Evolutionary conservation across 2,329 filamentous ascomycete genomes (phyloP).

Genomic region (Ceratocystiopsis sp.): DNA sequence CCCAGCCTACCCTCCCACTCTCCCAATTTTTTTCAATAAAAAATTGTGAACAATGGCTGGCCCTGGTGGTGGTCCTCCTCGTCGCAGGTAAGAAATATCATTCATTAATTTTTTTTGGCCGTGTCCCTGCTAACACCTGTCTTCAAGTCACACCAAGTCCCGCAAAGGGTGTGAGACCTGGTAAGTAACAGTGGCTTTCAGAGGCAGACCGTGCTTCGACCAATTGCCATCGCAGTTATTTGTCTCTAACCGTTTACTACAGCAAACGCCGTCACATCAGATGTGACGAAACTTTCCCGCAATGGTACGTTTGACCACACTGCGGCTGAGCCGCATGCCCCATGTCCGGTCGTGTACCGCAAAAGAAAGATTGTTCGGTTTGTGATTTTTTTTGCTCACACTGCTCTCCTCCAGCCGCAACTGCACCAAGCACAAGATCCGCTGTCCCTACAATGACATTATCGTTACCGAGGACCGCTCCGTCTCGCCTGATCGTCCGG

Average conservation of each 20-base stretch:
- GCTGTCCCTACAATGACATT: slow-evolving; percentile 93
- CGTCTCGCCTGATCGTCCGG: slow-evolving; percentile 43
- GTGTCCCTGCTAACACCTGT: no score
- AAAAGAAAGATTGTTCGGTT: slow-evolving; percentile 10
- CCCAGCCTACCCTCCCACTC: no score
- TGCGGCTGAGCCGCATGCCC: background rate
- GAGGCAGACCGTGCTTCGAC: no score
- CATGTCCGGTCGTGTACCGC: background rate
- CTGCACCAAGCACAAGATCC: slow-evolving; percentile 97
- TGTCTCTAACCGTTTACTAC: slow-evolving; percentile 7
- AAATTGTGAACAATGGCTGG: slow-evolving; percentile 54
- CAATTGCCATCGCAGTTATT: background rate
- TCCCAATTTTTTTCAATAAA: no score
- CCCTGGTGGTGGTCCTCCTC: slow-evolving; percentile 83
- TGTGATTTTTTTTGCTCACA: background rate
- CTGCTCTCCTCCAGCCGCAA: slow-evolving; percentile 49
- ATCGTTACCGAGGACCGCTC: slow-evolving; percentile 48
- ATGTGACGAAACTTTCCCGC: slow-evolving; percentile 93
- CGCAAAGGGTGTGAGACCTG: slow-evolving; percentile 96
- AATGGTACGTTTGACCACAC: slow-evolving; percentile 50
- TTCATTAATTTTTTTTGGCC: background rate
- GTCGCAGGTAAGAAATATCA: slow-evolving; percentile 35
- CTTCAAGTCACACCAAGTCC: slow-evolving; percentile 83
- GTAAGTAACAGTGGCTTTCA: slow-evolving; percentile 18
- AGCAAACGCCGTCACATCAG: slow-evolving; percentile 89